Conservation (phyloP, 495 filamentous ascomycete genomes). For the Aspergillus steynii region DNA sequence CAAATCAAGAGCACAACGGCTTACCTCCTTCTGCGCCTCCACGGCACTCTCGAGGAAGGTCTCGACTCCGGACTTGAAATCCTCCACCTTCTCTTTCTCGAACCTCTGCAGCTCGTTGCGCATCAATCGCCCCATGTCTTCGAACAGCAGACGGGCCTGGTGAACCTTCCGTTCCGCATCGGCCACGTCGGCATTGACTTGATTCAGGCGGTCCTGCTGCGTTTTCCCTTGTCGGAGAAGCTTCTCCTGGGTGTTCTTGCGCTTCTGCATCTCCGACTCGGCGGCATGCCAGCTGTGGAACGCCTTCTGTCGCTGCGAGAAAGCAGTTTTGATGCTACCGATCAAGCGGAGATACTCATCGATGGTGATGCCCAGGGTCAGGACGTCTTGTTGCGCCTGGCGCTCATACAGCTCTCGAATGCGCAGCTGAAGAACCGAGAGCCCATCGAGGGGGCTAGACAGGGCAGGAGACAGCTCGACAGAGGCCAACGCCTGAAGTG, state of each 20-base stretch:
- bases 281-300: constrained; percentile 91
- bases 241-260: constrained; percentile 85
- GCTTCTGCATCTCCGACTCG: constrained; percentile 84
- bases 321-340: constrained; percentile 87
- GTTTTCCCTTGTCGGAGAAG: constrained; percentile 87
- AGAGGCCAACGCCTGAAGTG: constrained; percentile 82
- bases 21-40: constrained; percentile 97
- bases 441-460: constrained; percentile 81
- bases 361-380: constrained; percentile 94
- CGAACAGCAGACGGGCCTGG: constrained; percentile 84
- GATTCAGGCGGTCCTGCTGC: constrained; percentile 91
- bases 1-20: constrained; percentile 19
- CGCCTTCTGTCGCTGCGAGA: constrained; percentile 88
- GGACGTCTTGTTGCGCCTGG: constrained; percentile 94
- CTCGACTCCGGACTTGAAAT: constrained; percentile 97
- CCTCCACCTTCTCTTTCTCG: constrained; percentile 96
- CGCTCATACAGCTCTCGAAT: constrained; percentile 95
- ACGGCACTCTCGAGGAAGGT: constrained; percentile 95
- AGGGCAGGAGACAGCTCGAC: constrained; percentile 89
- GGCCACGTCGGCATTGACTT: constrained; percentile 85
- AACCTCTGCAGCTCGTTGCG: constrained; percentile 87
- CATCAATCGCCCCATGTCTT: constrained; percentile 97
- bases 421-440: constrained; percentile 89
- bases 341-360: constrained; percentile 98
- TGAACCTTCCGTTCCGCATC: constrained; percentile 95